Conservation (phyloP, 257 asterid genomes). For the Haberlea rhodopensis region DNA sequence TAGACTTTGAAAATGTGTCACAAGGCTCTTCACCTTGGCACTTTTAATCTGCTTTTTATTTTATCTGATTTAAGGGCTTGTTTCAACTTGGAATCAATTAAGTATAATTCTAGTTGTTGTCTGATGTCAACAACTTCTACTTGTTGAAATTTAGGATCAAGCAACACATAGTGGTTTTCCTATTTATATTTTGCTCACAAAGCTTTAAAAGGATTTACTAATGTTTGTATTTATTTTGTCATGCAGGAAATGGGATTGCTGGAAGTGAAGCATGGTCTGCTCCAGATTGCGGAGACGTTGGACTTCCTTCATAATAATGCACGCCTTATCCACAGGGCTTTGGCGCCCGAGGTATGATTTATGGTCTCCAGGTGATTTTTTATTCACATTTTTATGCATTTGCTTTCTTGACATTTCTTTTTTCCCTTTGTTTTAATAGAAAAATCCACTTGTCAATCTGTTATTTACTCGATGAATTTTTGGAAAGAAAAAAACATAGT, state of each 20-base stretch:
- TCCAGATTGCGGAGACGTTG: conserved; percentile 95
- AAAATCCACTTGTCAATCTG: background rate
- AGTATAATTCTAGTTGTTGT: background rate
- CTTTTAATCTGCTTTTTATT: background rate
- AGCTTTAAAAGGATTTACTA: conserved; percentile 13
- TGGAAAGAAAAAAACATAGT: conserved; percentile 4
- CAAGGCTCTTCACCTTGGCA: conserved; percentile 7
- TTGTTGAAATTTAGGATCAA: conserved; percentile 20
- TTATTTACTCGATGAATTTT: conserved; percentile 6
- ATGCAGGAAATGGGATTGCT: conserved; percentile 92
- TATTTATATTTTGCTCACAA: background rate
- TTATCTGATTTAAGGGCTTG: conserved; percentile 14
- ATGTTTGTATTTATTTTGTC: conserved; percentile 12
- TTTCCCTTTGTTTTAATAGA: background rate
- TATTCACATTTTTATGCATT: conserved; percentile 1
- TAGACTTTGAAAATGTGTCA: background rate
- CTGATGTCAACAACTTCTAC: conserved; percentile 1
- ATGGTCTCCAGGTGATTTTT: background rate
- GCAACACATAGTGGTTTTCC: background rate
- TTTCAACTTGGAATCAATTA: conserved; percentile 8
- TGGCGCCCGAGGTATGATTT: conserved; percentile 77
- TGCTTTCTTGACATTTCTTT: conserved; percentile 3
- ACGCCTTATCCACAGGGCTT: conserved; percentile 78
- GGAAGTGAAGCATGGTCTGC: conserved; percentile 97
- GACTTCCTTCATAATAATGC: conserved; percentile 97